These are phyloP conservation scores for Tillandsia fasciculata DNA, from an alignment of 176 grass and related monocot species.

Conservation along the genomic window DNA sequence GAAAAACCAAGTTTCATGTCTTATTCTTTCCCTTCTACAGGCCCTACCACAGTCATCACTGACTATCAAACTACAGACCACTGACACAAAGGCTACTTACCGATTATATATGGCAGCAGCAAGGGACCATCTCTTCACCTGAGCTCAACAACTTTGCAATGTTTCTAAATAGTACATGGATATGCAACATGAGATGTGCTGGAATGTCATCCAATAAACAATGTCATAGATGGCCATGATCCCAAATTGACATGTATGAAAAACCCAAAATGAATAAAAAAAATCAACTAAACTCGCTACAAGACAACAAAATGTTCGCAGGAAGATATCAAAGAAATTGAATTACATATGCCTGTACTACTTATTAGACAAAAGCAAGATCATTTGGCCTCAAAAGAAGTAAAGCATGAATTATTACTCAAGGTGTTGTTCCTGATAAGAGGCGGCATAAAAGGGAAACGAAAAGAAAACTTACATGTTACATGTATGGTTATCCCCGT, in stretches of 20 bases:
- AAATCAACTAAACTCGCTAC: neutral
- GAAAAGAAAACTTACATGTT: constrained; percentile 51
- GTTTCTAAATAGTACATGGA: no score
- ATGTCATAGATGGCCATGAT: neutral
- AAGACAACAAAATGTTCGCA: neutral
- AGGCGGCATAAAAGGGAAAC: neutral
- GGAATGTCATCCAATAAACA: no score
- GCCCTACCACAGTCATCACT: no score
- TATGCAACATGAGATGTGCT: no score
- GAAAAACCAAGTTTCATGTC: no score
- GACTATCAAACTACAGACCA: no score
- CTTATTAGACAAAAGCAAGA: neutral
- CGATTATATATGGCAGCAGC: no score
- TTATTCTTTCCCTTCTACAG: no score
- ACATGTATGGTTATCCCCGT: constrained; percentile 18
- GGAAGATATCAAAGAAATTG: neutral
- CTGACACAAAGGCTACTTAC: no score
- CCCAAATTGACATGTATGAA: neutral
- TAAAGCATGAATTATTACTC: neutral
- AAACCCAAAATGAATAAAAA: neutral
- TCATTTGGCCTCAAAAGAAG: neutral
- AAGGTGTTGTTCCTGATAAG: neutral
- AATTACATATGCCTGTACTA: neutral
- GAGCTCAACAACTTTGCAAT: no score
- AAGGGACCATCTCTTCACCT: no score